Evolutionary conservation across 352 stramenopile genomes (phyloP), one percentile per base, ranked within the genome.

Genomic region (Pythium aristosporum): DNA sequence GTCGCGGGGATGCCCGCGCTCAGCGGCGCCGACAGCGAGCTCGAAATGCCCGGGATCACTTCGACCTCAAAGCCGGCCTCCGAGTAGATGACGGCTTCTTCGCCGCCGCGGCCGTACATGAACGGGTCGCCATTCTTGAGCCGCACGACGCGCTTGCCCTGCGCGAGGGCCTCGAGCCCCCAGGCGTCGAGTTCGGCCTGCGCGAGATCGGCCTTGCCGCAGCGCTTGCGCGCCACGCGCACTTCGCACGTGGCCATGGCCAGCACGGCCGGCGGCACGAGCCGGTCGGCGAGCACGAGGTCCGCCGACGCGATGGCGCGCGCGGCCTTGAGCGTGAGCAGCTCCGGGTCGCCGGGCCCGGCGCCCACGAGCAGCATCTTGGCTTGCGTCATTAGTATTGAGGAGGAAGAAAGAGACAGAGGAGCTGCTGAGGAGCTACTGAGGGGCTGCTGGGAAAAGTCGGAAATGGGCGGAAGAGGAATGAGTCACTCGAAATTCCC

Each of bases 41-140:
- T 96, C n/a, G 92, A 98, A 68, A 99, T 96, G 57, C 96, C 96
- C 21, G 96, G 85, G 25, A 97, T 78, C 41, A 97, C 82, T 30
- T 91, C 82, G 1, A 91, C 77, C 32, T 96, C 88, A 57, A 90
- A 95, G 41, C 84, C 83, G 5, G 75, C 77, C 20, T 86, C 68
- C 8, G 80, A 85, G 70, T 91, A 92, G 67, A 94, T 80, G 44
- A 89, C 75, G 2, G 82, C 85, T 76, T 99, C 96, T 77, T 99
- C 96, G 20, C 92, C 96, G 6, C 96, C 96, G 56, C 96, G 73
- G 25, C 96, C 96, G 73, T 98, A 99, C 52, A 99, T 89, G 80
- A 99, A 99, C 43, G 96, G 96, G 69, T 99, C 96, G 50, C 96
- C 96, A 77, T 98, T 98, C 80, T 99, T 99, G 42, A 99, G 77